Percentiles rank a stretch among this genome's conserved stretches.
Conservation (phyloP, 768 basidiomycete species). For the Leccinum disarticulatum region DNA sequence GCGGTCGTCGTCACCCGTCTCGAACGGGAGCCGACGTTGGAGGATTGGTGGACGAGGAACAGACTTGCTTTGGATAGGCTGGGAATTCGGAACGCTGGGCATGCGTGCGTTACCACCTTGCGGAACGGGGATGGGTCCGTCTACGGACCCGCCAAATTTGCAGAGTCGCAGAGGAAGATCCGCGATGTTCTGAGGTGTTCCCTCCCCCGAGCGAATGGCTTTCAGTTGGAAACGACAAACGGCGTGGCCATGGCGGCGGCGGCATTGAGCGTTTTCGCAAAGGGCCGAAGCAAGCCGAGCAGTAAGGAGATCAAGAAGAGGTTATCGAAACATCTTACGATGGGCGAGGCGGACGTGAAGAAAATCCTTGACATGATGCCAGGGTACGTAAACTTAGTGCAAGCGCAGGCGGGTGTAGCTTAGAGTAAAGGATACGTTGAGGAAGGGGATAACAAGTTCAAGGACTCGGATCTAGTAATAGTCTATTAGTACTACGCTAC, state of each 20-base stretch:
- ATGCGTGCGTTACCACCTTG: conserved; percentile 23
- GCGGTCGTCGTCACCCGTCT: conserved; percentile 36
- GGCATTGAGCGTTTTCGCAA: neutral
- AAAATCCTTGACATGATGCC: neutral
- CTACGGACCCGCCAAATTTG: conserved; percentile 4
- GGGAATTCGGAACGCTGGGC: conserved; percentile 7
- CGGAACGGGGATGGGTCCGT: neutral
- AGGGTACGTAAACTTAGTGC: neutral
- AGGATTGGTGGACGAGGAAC: conserved; percentile 10
- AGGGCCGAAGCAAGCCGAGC: neutral
- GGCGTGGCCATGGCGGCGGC: neutral
- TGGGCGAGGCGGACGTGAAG: neutral
- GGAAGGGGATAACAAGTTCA: neutral
- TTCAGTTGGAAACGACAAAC: neutral
- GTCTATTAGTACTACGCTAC: neutral
- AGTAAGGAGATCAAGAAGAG: neutral
- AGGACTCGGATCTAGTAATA: neutral
- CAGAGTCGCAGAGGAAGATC: conserved; percentile 15
- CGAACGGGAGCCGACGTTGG: neutral
- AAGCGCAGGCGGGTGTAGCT: neutral
- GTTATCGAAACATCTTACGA: neutral
- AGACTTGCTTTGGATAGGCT: too few relatives aligned
- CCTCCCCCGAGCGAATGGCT: neutral
- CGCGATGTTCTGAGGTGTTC: conserved; percentile 8
- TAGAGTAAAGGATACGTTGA: neutral